A percentile compares a stretch with the other conserved stretches of the same genome.
These are phyloP conservation scores for Nicotiana obtusifolia DNA, from an alignment of 257 asterid genomes.

Conservation along the genomic window DNA sequence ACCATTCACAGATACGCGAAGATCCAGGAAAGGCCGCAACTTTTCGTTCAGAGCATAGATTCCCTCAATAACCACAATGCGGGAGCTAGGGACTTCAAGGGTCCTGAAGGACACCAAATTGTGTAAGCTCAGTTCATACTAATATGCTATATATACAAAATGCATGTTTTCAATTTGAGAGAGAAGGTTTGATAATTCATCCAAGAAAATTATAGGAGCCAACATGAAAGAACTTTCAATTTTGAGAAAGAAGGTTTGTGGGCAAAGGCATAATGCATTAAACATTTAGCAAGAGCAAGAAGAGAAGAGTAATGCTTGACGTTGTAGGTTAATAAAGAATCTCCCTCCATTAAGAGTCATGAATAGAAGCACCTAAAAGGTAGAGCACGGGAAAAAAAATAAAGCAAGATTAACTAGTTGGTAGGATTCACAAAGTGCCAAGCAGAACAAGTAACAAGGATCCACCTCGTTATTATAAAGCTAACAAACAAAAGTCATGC, in stretches of 20 bases:
- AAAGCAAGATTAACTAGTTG: conserved; percentile 5
- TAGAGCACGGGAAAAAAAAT: neutral
- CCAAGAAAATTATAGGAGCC: too few species aligned
- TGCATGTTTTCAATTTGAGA: neutral
- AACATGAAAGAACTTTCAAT: neutral
- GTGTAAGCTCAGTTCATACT: neutral
- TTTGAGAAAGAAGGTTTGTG: neutral
- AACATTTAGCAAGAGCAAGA: neutral
- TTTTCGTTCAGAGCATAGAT: conserved; percentile 89
- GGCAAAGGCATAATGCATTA: neutral
- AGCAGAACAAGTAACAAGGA: neutral
- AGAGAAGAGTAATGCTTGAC: neutral
- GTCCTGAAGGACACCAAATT: conserved; percentile 46
- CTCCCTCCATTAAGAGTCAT: neutral
- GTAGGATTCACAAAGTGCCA: neutral
- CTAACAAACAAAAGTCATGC: neutral
- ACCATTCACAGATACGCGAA: conserved; percentile 89
- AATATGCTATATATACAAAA: neutral
- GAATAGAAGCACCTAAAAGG: neutral
- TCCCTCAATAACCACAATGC: conserved; percentile 85
- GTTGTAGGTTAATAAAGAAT: neutral
- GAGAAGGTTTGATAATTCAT: too few species aligned
- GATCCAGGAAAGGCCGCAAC: conserved; percentile 77
- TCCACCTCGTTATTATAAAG: neutral
- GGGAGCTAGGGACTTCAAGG: conserved; percentile 86